These are phyloP conservation scores for Trichosporon inkin DNA, from an alignment of 1,284 basidiomycete species.

Conservation along the genomic window DNA sequence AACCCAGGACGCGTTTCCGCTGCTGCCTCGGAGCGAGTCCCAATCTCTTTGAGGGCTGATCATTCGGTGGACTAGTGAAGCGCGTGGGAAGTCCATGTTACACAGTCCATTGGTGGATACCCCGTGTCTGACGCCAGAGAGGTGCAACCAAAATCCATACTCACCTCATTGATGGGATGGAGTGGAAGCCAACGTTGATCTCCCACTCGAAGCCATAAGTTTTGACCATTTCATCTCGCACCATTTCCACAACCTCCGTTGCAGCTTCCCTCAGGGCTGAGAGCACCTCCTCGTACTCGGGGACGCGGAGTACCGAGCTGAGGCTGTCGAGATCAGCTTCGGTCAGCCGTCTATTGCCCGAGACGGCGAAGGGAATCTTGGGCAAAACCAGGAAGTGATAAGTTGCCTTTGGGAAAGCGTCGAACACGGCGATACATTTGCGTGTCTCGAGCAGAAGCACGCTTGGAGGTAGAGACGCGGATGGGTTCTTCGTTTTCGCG, in stretches of 20 bases:
- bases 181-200: conserved; percentile 81
- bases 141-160: conserved; percentile 18
- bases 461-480: conserved; percentile 57
- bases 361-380: conserved; percentile 51
- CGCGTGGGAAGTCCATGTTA: too few species aligned
- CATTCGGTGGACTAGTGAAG: too few species aligned
- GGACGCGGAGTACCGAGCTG: conserved; percentile 56
- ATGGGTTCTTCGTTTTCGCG: conserved; percentile 56
- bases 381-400: conserved; percentile 81
- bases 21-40: too few species aligned
- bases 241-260: conserved; percentile 56
- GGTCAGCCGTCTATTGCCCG: conserved; percentile 7
- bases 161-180: conserved; percentile 60
- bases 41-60: too few species aligned
- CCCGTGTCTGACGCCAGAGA: neutral
- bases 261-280: conserved; percentile 59
- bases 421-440: conserved; percentile 69
- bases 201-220: conserved; percentile 75
- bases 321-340: conserved; percentile 58
- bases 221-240: conserved; percentile 75
- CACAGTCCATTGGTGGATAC: too few species aligned
- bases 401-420: conserved; percentile 75
- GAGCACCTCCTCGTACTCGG: conserved; percentile 56
- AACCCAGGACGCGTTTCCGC: too few species aligned
- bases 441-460: conserved; percentile 62